Conservation (phyloP, 2,329 filamentous ascomycete species). For the Aspergillus luchuensis region DNA sequence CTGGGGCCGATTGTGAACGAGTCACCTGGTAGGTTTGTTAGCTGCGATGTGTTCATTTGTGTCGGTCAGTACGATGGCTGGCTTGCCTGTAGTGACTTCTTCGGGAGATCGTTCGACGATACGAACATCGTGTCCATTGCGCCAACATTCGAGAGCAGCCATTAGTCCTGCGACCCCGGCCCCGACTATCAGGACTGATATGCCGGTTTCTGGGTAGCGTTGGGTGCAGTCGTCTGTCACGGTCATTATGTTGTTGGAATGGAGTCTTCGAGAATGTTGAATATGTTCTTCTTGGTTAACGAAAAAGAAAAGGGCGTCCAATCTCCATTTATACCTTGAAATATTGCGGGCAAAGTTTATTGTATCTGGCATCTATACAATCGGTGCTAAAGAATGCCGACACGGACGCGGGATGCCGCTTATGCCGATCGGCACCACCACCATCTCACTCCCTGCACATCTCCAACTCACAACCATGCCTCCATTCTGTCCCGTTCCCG, state of each 20-base stretch:
- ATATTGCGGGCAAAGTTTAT: not conserved
- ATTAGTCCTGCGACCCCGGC: constrained; percentile 32
- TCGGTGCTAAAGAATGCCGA: not conserved
- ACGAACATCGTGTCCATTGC: constrained; percentile 30
- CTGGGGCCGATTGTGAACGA: constrained; percentile 16
- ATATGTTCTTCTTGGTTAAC: not conserved
- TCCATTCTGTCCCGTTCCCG: not conserved
- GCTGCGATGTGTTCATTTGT: not conserved
- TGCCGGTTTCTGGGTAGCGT: constrained; percentile 17
- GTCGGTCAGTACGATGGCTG: no score
- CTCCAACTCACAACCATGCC: not conserved
- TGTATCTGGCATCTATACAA: not conserved
- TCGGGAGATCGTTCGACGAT: constrained; percentile 25
- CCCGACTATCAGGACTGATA: constrained; percentile 30
- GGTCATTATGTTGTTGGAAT: not conserved
- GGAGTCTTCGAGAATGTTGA: accelerated
- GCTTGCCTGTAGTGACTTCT: constrained; percentile 9
- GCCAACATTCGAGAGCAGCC: constrained; percentile 30
- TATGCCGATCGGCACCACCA: not conserved
- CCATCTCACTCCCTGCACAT: not conserved
- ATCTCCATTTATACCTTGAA: not conserved
- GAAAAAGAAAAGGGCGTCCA: not conserved
- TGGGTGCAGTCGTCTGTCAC: constrained; percentile 9
- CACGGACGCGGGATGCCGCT: constrained; percentile 6
- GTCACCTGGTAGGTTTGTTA: constrained; percentile 4